A percentile compares a stretch with the other conserved stretches of the same genome.
These are phyloP conservation scores for Aspergillus quadricinctus DNA, from an alignment of 2,329 filamentous ascomycete species.

Conservation along the genomic window DNA sequence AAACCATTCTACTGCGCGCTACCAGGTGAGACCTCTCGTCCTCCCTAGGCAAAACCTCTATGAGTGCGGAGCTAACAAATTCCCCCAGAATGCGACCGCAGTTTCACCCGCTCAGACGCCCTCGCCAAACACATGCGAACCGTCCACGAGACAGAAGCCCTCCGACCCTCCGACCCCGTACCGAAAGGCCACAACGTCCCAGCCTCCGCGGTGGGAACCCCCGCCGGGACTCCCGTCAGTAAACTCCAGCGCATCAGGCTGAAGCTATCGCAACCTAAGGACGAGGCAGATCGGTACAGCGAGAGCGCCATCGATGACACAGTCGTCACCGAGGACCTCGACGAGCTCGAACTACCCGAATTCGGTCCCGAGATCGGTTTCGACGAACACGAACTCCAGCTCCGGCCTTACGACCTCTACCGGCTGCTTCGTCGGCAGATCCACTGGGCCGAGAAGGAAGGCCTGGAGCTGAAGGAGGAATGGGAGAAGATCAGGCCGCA, in stretches of 20 bases:
- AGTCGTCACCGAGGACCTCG: slow-evolving; percentile 31
- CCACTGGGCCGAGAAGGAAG: slow-evolving; percentile 45
- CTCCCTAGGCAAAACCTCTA: neutral
- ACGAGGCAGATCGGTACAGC: slow-evolving; percentile 24
- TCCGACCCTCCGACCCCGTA: slow-evolving; percentile 60
- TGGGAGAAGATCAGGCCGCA: slow-evolving; percentile 36
- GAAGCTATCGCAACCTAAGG: slow-evolving; percentile 35
- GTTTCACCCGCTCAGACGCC: slow-evolving; percentile 92
- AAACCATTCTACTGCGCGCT: slow-evolving; percentile 97
- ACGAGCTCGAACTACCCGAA: slow-evolving; percentile 34
- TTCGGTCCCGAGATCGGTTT: slow-evolving; percentile 39
- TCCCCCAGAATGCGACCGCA: slow-evolving; percentile 81
- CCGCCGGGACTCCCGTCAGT: slow-evolving; percentile 25
- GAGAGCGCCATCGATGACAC: slow-evolving; percentile 24
- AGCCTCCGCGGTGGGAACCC: slow-evolving; percentile 24
- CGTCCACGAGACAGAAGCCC: slow-evolving; percentile 92
- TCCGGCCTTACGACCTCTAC: slow-evolving; percentile 41
- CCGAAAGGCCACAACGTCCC: slow-evolving; percentile 33
- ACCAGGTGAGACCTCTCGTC: slow-evolving; percentile 60
- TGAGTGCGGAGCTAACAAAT: neutral
- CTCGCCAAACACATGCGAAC: slow-evolving; percentile 98
- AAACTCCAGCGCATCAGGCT: slow-evolving; percentile 41
- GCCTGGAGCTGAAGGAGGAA: slow-evolving; percentile 33
- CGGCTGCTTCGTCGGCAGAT: slow-evolving; percentile 45
- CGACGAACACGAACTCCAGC: slow-evolving; percentile 41